A percentile compares a stretch with the other conserved stretches of the same genome.
Evolutionary conservation across 129 eudicot genomes (phyloP).

Genomic region (Tagetes erecta): DNA sequence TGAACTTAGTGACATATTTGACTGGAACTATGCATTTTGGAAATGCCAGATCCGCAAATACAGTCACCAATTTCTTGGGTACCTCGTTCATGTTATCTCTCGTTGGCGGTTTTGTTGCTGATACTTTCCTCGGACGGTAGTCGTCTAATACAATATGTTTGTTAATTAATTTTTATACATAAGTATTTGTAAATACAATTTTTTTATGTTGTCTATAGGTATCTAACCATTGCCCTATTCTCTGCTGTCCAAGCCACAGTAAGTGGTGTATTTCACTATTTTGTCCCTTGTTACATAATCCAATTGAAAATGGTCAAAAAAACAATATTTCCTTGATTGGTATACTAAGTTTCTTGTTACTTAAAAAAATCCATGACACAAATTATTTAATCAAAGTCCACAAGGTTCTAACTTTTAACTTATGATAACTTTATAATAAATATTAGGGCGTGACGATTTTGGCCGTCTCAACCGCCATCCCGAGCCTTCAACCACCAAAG

Average conservation of each 20-base stretch:
- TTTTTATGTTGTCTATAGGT: constrained; percentile 44
- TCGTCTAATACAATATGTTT: neutral
- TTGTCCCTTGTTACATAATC: neutral
- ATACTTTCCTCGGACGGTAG: constrained; percentile 83
- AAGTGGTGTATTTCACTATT: constrained; percentile 25
- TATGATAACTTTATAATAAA: neutral
- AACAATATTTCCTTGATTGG: neutral
- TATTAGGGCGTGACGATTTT: constrained; percentile 71
- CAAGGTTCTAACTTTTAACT: neutral
- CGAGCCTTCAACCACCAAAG: constrained; percentile 72
- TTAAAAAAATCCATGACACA: neutral
- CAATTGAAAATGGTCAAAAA: constrained; percentile 19
- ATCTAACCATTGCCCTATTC: constrained; percentile 73
- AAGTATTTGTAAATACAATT: constrained; percentile 1
- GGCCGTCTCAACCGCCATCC: constrained; percentile 69
- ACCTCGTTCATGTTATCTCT: constrained; percentile 82
- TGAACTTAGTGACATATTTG: constrained; percentile 76
- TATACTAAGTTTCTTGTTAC: neutral
- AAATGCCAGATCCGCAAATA: constrained; percentile 78
- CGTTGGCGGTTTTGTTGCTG: constrained; percentile 93
- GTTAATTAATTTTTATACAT: neutral
- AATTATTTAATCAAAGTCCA: neutral
- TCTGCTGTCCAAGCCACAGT: constrained; percentile 74
- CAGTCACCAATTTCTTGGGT: constrained; percentile 80
- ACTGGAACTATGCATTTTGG: constrained; percentile 91